These are phyloP conservation scores for Solanum neorickii DNA, from an alignment of 257 asterid species.

Conservation along the genomic window DNA sequence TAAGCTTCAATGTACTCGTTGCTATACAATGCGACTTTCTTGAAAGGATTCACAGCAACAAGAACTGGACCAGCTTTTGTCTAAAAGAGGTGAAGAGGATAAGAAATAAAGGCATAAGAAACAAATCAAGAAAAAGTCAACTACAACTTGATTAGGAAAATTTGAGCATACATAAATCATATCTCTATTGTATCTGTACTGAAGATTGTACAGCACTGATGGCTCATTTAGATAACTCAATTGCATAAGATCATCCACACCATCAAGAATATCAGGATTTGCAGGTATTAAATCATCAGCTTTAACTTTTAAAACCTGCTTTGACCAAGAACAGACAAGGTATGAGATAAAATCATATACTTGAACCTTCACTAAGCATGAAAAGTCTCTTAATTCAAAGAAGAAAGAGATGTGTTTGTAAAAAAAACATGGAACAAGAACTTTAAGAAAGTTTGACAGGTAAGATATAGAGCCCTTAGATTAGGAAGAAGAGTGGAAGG, in stretches of 20 bases:
- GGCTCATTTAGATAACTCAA: constrained; percentile 94
- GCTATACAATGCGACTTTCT: constrained; percentile 73
- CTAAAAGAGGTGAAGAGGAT: constrained; percentile 31
- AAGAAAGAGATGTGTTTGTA: neutral
- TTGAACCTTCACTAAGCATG: neutral
- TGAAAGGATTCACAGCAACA: constrained; percentile 93
- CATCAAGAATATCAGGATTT: constrained; percentile 97
- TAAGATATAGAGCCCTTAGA: neutral
- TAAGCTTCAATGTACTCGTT: constrained; percentile 72
- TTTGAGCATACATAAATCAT: constrained; percentile 64
- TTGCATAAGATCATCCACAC: constrained; percentile 97
- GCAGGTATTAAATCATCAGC: constrained; percentile 61
- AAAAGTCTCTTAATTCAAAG: neutral
- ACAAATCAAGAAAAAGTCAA: constrained; percentile 3
- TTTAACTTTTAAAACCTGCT: constrained; percentile 66
- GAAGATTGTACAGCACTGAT: constrained; percentile 87
- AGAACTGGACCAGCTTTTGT: constrained; percentile 98
- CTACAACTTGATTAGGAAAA: constrained; percentile 1
- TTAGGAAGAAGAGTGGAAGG: neutral
- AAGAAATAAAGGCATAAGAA: constrained; percentile 6
- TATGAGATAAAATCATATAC: neutral
- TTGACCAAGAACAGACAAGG: neutral
- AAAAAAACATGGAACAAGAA: neutral
- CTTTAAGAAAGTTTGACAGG: neutral
- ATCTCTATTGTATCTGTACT: constrained; percentile 77